Base-by-base conservation (phyloP, 345 rosid genomes). In the Eucalyptus cladocalyx region DNA sequence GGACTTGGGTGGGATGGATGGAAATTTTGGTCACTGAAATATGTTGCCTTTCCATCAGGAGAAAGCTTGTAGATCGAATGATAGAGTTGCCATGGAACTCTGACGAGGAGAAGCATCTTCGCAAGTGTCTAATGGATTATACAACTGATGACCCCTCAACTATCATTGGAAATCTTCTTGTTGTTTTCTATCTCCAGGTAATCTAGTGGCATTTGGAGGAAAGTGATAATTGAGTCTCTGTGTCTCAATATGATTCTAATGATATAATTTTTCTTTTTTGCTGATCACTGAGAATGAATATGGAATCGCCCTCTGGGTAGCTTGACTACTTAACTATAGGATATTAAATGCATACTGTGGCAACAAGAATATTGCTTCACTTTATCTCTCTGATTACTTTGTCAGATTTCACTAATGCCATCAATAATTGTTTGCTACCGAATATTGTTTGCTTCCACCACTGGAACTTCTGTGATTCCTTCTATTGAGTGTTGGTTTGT, bases 71-170 rank as follows among this genome's bases (percentile, higher is more conserved):
- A 62, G 99, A 97, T 89, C 94, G 95, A 86, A 95, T 98, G 91
- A 96, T 98, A 87, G 99, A 96, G 93, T 93, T 98, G 87, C 99
- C 99, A 2, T 98, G 99, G 99, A 96, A 96, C 90, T 90, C 92
- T 87, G 94, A 93, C n/a, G 99, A 98, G 93, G 99, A 97, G 94
- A 97, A 96, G 93, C 92, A 92, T 93, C 87, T 97, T 49, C 96
- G 94, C 87, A 96, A 94, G 90, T 97, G 99, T 89, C 93, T 98
- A 88, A 88, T 97, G 65, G 99, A 98, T 92, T 95, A 92, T 91
- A 97, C 97, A 80, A 89, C 87, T 50, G 94, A 93, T 88, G 96
- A 98, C 89, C 99, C 99, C 89, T 94, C 97, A 88, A 91, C 95
- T 87, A 88, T 93, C 85, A 92, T 90, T 87, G 99, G 99, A 87